These are phyloP conservation scores for Carnegiea gigantea DNA, from an alignment of 179 eudicot genomes.

Conservation along the genomic window DNA sequence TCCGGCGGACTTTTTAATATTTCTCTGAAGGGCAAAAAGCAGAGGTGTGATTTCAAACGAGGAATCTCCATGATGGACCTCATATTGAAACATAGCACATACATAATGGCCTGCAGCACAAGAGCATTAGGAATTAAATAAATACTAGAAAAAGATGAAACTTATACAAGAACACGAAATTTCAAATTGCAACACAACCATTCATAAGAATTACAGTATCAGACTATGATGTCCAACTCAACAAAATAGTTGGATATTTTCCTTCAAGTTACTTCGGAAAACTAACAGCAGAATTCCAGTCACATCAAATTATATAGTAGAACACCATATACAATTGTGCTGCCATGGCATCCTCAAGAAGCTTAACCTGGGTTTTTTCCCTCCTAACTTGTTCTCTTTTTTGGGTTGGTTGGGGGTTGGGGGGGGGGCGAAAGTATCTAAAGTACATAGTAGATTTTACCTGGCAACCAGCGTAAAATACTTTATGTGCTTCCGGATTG, in stretches of 20 bases:
- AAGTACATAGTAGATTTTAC: slow-evolving; percentile 30
- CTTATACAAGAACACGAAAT: background rate
- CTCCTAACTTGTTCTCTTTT: background rate
- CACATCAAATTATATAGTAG: background rate
- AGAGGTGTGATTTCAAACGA: slow-evolving; percentile 53
- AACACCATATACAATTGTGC: background rate
- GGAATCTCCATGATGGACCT: slow-evolving; percentile 62
- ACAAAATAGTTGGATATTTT: background rate
- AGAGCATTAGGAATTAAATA: slow-evolving; percentile 8
- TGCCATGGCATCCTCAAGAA: background rate
- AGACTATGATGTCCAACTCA: background rate
- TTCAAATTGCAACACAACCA: background rate
- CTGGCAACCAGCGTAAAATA: slow-evolving; percentile 90
- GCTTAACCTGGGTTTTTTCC: background rate
- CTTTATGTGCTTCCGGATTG: slow-evolving; percentile 64
- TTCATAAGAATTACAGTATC: background rate
- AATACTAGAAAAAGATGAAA: background rate
- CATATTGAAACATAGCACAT: slow-evolving; percentile 90
- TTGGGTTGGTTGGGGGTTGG: too few species aligned
- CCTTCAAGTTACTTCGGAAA: background rate
- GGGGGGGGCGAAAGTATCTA: background rate
- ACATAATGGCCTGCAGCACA: slow-evolving; percentile 79
- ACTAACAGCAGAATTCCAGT: background rate
- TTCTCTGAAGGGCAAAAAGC: slow-evolving; percentile 47
- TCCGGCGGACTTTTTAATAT: slow-evolving; percentile 63